Base-by-base conservation (phyloP, 352 stramenopile genomes). In the Heterotrichella gracilis region DNA sequence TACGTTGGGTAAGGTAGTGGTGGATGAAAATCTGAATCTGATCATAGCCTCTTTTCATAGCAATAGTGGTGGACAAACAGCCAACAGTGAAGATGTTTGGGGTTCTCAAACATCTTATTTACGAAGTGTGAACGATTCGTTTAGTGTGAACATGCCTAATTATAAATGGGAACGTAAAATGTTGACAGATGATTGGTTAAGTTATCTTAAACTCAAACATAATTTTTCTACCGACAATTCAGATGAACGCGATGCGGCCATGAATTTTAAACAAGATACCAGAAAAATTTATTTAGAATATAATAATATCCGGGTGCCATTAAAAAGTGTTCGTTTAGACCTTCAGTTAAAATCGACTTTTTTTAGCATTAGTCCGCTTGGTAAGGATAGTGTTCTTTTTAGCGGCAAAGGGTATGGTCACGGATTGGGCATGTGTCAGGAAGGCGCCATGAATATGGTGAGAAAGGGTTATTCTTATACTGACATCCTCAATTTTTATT, bases 221-320 rank as follows among this genome's bases (percentile, higher is more conserved):
- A 53, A 53, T 53, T 53, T 53, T n/a, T n/a, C 32, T 17, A 53
- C 32, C 32, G 32, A 53, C 32, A 9, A 53, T 9, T 9, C 9
- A n/a, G 32, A 53, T 9, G 32, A n/a, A 9, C 9, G n/a, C 9
- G 32, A 53, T 9, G 32, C 32, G 32, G 32, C 32, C 9, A 9
- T 53, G 9, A 53, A 53, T 53, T 53, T 53, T 53, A 17, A 9
- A 9, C 32, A 53, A n/a, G 9, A 53, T 17, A 53, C 9, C n/a
- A 53, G 32, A 53, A 53, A 53, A n/a, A 53, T 53, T n/a, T 53
- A 53, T 53, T 53, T 53, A n/a, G 32, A 53, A n/a, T 53, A n/a
- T n/a, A 53, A n/a, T n/a, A 53, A n/a, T n/a, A 17, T n/a, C 9
- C 9, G n/a, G n/a, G 32, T 53, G 9, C 32, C 32, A 9, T 53